A percentile compares a stretch with the other conserved stretches of the same genome.
phyloP scores from a whole-genome alignment of 768 basidiomycete species.

The Auriculariales sp. region DNA sequence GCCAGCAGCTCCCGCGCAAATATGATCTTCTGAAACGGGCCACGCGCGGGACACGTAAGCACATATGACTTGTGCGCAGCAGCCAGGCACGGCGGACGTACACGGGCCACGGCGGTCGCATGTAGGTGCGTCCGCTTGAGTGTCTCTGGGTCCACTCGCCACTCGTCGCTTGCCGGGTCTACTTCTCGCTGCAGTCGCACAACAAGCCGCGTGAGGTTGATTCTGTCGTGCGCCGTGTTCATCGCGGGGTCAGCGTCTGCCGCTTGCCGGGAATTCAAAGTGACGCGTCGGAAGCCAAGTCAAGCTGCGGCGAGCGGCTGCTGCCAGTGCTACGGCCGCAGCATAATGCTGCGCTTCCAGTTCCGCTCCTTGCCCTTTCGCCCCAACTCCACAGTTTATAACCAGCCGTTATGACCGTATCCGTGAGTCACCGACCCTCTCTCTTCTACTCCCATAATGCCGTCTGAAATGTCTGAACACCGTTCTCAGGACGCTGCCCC shows the following conservation, averaged over 20 bases:
- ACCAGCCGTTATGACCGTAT: no score
- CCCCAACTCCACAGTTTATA: no score
- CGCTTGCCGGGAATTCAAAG: no score
- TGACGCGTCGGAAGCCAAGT: no score
- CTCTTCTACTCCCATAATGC: no score
- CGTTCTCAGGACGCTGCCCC: no score
- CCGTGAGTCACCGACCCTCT: no score
- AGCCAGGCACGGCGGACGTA: slow-evolving; percentile 13
- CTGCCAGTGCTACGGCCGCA: no score
- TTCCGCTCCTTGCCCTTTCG: no score
- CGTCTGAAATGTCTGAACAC: no score
- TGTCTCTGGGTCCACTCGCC: slow-evolving; percentile 7
- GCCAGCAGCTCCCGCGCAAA: slow-evolving; percentile 41
- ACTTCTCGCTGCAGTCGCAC: slow-evolving; percentile 38
- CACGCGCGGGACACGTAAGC: neutral
- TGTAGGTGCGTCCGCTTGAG: slow-evolving; percentile 33
- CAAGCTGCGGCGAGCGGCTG: no score
- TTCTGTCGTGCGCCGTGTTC: neutral
- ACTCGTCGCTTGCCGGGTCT: slow-evolving; percentile 23
- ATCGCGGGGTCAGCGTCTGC: neutral
- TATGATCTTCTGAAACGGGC: slow-evolving; percentile 25
- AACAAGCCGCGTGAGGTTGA: slow-evolving; percentile 51
- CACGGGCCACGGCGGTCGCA: slow-evolving; percentile 42
- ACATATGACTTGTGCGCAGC: neutral
- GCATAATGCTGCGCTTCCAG: no score